These are phyloP conservation scores for Fusarium beomiforme DNA, from an alignment of 2,329 filamentous ascomycete species.

Conservation along the genomic window DNA sequence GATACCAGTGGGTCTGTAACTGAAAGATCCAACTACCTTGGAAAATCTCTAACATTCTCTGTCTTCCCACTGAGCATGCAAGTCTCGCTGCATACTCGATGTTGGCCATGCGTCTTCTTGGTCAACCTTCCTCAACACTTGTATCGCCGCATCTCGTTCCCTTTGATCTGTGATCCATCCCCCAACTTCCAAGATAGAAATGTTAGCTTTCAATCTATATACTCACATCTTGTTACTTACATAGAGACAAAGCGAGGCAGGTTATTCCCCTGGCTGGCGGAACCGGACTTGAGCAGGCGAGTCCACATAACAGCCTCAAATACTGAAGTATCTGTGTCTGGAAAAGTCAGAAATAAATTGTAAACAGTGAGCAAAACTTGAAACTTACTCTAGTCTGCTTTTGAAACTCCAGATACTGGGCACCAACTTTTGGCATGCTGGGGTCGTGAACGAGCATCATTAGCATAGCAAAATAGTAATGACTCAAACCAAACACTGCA, in stretches of 20 bases:
- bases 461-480: not conserved
- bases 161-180: not conserved
- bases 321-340: not conserved
- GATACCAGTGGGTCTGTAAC: no score
- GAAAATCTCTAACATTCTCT: no score
- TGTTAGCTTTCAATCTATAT: not conserved
- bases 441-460: not conserved
- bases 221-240: not conserved
- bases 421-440: not conserved
- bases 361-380: accelerated
- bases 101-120: not conserved
- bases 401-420: not conserved
- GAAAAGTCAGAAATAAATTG: not conserved
- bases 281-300: not conserved
- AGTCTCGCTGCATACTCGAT: not conserved
- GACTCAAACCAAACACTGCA: not conserved
- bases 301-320: not conserved
- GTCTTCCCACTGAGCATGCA: not conserved
- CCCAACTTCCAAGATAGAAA: not conserved
- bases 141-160: not conserved
- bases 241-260: not conserved
- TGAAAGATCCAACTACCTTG: no score
- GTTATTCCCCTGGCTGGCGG: not conserved
- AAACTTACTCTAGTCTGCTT: not conserved
- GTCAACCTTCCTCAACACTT: not conserved